Conservation (phyloP, 2,329 filamentous ascomycete species). For the Xylariaceae sp. region DNA sequence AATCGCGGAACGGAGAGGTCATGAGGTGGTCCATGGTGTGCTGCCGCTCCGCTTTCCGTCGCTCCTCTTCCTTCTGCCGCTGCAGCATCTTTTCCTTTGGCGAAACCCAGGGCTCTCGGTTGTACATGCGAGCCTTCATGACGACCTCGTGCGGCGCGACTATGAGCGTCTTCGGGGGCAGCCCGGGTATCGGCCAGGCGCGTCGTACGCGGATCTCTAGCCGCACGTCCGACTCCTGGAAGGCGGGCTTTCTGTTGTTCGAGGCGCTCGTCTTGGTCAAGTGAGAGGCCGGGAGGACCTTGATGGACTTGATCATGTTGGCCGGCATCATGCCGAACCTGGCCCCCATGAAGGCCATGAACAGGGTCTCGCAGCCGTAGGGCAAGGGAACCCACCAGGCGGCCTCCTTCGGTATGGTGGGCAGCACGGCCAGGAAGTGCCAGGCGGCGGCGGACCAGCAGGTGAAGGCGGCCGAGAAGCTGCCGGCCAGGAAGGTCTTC, state of each 20-base stretch:
- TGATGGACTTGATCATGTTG: constrained; percentile 51
- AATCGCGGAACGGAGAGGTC: constrained; percentile 49
- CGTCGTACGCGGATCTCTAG: constrained; percentile 47
- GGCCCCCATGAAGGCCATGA: constrained; percentile 53
- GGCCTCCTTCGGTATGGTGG: constrained; percentile 42
- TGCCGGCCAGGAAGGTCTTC: constrained; percentile 52
- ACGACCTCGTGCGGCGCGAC: constrained; percentile 29
- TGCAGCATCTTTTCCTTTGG: constrained; percentile 18
- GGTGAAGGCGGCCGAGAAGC: constrained; percentile 47
- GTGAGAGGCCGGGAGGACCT: constrained; percentile 37
- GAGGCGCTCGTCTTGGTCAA: not conserved
- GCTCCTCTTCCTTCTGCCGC: constrained; percentile 21
- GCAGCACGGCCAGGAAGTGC: constrained; percentile 42
- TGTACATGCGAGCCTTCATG: constrained; percentile 29
- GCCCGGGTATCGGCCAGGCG: constrained; percentile 35
- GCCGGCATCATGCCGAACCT: constrained; percentile 51
- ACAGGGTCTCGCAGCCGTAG: constrained; percentile 50
- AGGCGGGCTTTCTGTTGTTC: constrained; percentile 2
- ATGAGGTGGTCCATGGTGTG: constrained; percentile 49
- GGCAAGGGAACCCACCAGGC: constrained; percentile 49
- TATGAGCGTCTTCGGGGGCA: constrained; percentile 35
- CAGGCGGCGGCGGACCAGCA: constrained; percentile 43
- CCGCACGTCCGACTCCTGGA: constrained; percentile 23
- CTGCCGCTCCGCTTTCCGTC: constrained; percentile 32
- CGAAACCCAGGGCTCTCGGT: constrained; percentile 10